Evolutionary conservation across 306 rosid genomes (phyloP), one percentile per base, ranked within the genome.

Genomic region (Quercus rubra): DNA sequence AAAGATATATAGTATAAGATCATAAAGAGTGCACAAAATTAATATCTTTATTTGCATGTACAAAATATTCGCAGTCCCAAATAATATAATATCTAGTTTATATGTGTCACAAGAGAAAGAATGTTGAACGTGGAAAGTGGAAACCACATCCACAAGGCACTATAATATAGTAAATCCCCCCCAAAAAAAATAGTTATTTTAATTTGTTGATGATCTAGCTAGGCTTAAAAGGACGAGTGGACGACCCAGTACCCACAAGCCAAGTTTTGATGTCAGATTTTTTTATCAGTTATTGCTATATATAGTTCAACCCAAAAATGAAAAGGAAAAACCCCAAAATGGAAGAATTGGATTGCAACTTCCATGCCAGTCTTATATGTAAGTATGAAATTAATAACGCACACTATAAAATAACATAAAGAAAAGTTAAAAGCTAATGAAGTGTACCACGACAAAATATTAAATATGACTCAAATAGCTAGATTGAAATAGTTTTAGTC

Each of bases 91-190:
- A 23, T 20, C 31, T 59, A n/a, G 28, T 8, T 41, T 7, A 41
- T 38, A 7, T 8, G 23, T 7, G 63, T 9, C 14, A 21, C 11
- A 1, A 58, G 28, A 33, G 35, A 33, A 33, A 33, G 38, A 33
- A 75, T 14, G 73, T 30, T 33, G 69, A 75, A 71, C 83, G 86
- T 83, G 83, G 78, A 71, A 17, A 63, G 46, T 41, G 46, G 46
- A 41, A 7, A 2, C 3, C 46, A 41, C 46, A 41, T 8, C 77
- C 83, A 79, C 51, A 57, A 58, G 18, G 51, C 21, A 41, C 13
- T 30, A 20, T 69, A 10, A 10, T 58, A 15, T 66, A 17, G 18
- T 66, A 5, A 19, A 66, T 7, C 51, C 35, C 23, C 23, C 23
- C 18, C 8, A 3, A 49, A 49, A 49, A 49, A 49, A 49, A 12